Evolutionary conservation across 2,329 filamentous ascomycete species (phyloP).

Genomic region (Aspergillus transmontanensis): DNA sequence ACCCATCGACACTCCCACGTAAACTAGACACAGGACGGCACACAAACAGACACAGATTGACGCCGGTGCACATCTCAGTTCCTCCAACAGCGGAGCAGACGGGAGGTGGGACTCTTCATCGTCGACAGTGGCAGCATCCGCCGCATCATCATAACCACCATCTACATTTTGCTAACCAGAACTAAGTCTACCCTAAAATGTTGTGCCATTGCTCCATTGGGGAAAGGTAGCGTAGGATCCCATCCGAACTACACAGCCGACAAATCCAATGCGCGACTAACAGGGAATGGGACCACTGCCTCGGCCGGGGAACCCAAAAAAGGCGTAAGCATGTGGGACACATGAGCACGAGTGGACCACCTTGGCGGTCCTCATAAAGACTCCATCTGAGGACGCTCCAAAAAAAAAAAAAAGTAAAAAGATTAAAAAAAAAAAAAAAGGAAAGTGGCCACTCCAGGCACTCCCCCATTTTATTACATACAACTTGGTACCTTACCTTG

Average conservation of each 20-base stretch:
- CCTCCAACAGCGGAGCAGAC: constrained; percentile 13
- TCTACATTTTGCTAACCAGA: constrained; percentile 2
- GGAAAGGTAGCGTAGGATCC: constrained; percentile 12
- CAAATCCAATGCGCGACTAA: constrained; percentile 16
- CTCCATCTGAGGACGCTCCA: constrained; percentile 15
- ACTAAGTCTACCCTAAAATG: constrained; percentile 9
- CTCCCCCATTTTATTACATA: constrained; percentile 6
- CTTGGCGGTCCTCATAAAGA: constrained; percentile 17
- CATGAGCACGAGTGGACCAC: constrained; percentile 27
- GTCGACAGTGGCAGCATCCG: constrained; percentile 6
- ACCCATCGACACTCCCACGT: background rate
- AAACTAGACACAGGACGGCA: constrained; percentile 11
- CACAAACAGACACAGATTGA: constrained; percentile 14
- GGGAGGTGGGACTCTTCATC: constrained; percentile 18
- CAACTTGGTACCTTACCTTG: background rate
- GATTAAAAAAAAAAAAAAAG: background rate
- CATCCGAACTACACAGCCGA: constrained; percentile 9
- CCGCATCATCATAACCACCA: constrained; percentile 1
- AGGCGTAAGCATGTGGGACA: constrained; percentile 25
- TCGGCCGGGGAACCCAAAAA: constrained; percentile 29
- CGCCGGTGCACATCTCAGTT: constrained; percentile 21
- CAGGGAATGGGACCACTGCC: constrained; percentile 15
- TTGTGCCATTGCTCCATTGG: constrained; percentile 22
- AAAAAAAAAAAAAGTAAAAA: background rate
- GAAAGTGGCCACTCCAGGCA: background rate